These are phyloP conservation scores for Bryoerythrophyllum caledonicum DNA, from an alignment of 225 moss, liverwort and hornwort genomes.

Conservation along the genomic window DNA sequence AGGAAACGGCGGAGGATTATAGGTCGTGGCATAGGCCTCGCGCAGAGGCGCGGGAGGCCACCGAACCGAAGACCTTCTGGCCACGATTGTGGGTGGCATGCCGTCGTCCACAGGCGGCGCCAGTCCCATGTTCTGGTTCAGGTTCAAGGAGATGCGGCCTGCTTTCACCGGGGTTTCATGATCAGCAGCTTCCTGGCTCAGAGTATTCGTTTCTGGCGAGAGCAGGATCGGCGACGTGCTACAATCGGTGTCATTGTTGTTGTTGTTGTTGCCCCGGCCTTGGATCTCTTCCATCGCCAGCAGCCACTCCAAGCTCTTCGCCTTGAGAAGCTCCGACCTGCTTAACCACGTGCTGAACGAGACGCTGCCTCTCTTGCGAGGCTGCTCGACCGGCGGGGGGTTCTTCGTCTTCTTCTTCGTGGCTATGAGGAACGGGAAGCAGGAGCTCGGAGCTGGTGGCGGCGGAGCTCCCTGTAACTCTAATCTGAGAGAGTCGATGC, in stretches of 20 bases:
- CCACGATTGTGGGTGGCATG: background rate
- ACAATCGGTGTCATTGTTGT: background rate
- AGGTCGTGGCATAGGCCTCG: background rate
- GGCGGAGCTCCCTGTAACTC: background rate
- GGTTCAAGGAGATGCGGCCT: slow-evolving; percentile 11
- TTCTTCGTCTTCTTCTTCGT: background rate
- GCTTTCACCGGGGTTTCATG: slow-evolving; percentile 1
- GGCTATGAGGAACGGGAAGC: slow-evolving; percentile 19
- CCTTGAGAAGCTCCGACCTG: slow-evolving; percentile 26
- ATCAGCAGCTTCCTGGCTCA: background rate
- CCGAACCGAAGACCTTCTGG: background rate
- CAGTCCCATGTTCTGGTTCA: slow-evolving; percentile 2
- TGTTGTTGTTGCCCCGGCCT: background rate
- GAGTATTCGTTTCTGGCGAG: background rate
- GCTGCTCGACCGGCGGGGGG: background rate
- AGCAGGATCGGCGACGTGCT: slow-evolving; percentile 18
- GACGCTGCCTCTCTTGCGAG: slow-evolving; percentile 24
- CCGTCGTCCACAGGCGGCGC: background rate
- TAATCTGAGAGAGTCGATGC: background rate
- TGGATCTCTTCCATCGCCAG: slow-evolving; percentile 25
- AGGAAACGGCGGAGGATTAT: slow-evolving; percentile 4
- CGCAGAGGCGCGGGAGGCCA: slow-evolving; percentile 17
- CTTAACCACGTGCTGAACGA: slow-evolving; percentile 43
- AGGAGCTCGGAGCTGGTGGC: background rate
- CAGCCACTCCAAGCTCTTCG: slow-evolving; percentile 31